Base-by-base conservation (phyloP, 2,329 filamentous ascomycete genomes). In the Aspergillus hiratsukae region DNA sequence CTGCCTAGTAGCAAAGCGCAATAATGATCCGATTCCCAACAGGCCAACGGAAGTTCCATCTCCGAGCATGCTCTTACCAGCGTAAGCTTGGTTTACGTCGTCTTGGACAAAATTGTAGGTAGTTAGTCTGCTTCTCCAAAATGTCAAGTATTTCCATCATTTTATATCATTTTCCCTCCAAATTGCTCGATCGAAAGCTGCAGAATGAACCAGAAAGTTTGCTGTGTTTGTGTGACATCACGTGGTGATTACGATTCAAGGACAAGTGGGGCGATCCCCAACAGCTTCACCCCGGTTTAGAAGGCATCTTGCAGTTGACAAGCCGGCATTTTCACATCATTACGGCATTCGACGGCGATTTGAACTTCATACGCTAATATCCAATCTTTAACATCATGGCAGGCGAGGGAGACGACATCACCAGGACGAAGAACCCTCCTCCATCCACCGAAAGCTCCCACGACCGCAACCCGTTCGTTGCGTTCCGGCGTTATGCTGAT, bases 401-500 rank as follows among this genome's bases (percentile, higher is more conserved):
- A 35, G 62, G 66, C 11, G 64, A 70, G 23, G 19, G 27, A 45
- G 59, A 64, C 50, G 53, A 61, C 29, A 14, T 52, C n/a, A 59
- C 60, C 29, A 52, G 54, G 40, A 52, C 61, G 14, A 51, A 53
- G 31, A 50, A 61, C 50, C 56, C 56, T 27, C 37, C 56, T 41
- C 54, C 50, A 54, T 53, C 49, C 55, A 58, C 51, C 55, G 51
- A 64, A 49, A 55, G 56, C 56, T 54, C 60, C 17, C 59, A 76
- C 52, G 68, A 75, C 57, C 70, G 76, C 58, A 84, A 84, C 58
- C 82, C 83, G 1, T 85, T 86, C 69, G 78, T 84, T 55, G 75
- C 79, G 29, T 85, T 86, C 72, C 83, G 84, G 62, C 81, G 80
- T 59, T 84, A 82, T 67, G 81, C 83, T 55, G 83, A 87, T 63